These are phyloP conservation scores for Dothistroma septosporum DNA, from an alignment of 2,329 filamentous ascomycete species.

Conservation along the genomic window DNA sequence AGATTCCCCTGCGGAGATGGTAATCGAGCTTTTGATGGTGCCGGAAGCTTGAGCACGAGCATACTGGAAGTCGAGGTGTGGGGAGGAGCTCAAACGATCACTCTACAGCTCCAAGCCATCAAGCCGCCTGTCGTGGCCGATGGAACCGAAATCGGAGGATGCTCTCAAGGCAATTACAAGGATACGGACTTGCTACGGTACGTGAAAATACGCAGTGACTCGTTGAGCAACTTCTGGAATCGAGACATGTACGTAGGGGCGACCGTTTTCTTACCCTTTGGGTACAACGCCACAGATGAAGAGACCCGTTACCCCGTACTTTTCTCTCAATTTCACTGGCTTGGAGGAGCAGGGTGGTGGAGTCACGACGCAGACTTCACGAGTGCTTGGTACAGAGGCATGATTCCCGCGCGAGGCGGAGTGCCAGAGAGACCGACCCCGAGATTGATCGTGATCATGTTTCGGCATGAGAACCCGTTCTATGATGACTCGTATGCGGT, in stretches of 20 bases:
- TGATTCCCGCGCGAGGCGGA: conserved; percentile 23
- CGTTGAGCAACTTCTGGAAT: conserved; percentile 36
- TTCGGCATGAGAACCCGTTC: conserved; percentile 38
- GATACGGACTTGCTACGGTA: conserved; percentile 35
- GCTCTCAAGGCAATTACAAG: conserved; percentile 38
- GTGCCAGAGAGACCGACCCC: conserved; percentile 27
- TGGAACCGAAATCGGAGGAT: conserved; percentile 38
- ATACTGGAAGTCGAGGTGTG: conserved; percentile 27
- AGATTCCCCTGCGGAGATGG: conserved; percentile 39
- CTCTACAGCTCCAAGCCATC: conserved; percentile 29
- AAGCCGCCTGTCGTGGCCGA: conserved; percentile 26
- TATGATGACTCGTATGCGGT: conserved; percentile 41
- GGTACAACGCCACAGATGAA: conserved; percentile 33
- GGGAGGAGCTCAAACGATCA: conserved; percentile 31
- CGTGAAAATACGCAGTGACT: conserved; percentile 38
- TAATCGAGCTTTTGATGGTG: conserved; percentile 29
- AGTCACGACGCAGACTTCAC: conserved; percentile 18
- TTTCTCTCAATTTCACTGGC: conserved; percentile 37
- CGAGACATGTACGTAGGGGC: conserved; percentile 38
- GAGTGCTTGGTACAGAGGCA: conserved; percentile 33
- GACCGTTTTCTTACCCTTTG: conserved; percentile 35
- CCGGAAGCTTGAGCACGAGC: conserved; percentile 32
- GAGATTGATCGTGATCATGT: conserved; percentile 37
- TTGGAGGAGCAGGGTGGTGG: conserved; percentile 16
- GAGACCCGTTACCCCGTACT: conserved; percentile 36